Evolutionary conservation across 805 yeast species (phyloP).

Genomic region (Cyberlindnera mississippiensis): DNA sequence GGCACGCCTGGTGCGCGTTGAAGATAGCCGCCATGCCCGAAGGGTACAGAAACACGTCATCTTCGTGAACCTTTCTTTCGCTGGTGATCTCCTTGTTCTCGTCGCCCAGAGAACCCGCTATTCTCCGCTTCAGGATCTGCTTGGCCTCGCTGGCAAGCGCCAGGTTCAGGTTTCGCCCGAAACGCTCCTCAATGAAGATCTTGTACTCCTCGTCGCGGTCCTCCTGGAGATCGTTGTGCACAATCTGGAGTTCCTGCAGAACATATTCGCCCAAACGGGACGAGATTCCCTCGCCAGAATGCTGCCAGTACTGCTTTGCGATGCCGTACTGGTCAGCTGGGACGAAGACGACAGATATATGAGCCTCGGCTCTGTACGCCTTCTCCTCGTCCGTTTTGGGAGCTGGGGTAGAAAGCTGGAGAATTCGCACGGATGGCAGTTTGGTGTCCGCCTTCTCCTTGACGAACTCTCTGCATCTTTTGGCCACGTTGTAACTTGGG

Average conservation of each 20-base stretch:
- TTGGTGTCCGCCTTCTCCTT: conserved; percentile 34
- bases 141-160: conserved; percentile 75
- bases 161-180: conserved; percentile 83
- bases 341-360: conserved; percentile 69
- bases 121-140: conserved; percentile 65
- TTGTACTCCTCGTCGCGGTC: conserved; percentile 50
- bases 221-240: conserved; percentile 28
- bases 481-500: conserved; percentile 75
- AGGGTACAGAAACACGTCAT: conserved; percentile 81
- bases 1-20: conserved; percentile 63
- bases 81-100: conserved; percentile 21
- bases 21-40: conserved; percentile 93
- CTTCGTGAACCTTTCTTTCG: conserved; percentile 33
- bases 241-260: conserved; percentile 50
- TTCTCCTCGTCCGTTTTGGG: conserved; percentile 59
- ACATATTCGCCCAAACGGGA: conserved; percentile 87
- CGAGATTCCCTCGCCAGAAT: conserved; percentile 94
- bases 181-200: conserved; percentile 79
- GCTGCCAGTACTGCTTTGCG: conserved; percentile 94
- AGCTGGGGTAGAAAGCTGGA: conserved; percentile 68
- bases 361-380: conserved; percentile 57
- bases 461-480: conserved; percentile 80
- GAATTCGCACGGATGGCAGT: conserved; percentile 48
- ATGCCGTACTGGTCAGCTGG: conserved; percentile 58
- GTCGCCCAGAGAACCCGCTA: conserved; percentile 60